A percentile compares a stretch with the other conserved stretches of the same genome.
Evolutionary conservation across 1,284 basidiomycete species (phyloP).

Genomic region (Clitocybe nebularis): DNA sequence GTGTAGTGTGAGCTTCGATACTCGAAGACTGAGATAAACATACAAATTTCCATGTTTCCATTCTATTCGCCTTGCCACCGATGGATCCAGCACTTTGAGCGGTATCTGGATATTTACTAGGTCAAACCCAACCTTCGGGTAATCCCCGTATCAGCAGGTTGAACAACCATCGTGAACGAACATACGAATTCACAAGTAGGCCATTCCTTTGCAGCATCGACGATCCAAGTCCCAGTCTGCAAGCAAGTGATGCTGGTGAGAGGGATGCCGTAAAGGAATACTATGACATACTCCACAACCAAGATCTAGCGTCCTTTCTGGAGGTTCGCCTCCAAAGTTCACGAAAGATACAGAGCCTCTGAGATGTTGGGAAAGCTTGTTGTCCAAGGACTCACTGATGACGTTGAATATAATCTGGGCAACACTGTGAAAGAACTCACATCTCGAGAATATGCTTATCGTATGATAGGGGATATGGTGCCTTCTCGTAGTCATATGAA

Average conservation of each 20-base stretch:
- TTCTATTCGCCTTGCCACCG: conserved; percentile 50
- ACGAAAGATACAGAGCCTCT: conserved; percentile 52
- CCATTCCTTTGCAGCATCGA: conserved; percentile 73
- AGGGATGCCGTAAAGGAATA: conserved; percentile 2
- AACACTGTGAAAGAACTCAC: conserved; percentile 36
- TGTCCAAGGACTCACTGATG: conserved; percentile 55
- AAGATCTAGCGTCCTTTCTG: conserved; percentile 55
- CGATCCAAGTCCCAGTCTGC: conserved; percentile 70
- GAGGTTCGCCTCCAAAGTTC: conserved; percentile 42
- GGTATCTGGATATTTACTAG: conserved; percentile 68
- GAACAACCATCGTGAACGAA: conserved; percentile 9
- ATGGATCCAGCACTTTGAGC: conserved; percentile 42
- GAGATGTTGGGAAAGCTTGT: conserved; percentile 45
- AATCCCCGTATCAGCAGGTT: not conserved
- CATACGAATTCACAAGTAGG: conserved; percentile 61
- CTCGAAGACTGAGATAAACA: conserved; percentile 19
- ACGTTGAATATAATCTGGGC: conserved; percentile 6
- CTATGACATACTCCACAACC: conserved; percentile 60
- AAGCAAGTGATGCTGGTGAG: conserved; percentile 8
- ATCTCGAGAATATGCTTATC: conserved; percentile 61
- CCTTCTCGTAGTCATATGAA: conserved; percentile 65
- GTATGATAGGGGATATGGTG: conserved; percentile 70
- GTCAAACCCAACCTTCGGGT: conserved; percentile 64
- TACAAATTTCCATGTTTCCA: conserved; percentile 78
- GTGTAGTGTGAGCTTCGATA: not conserved